Evolutionary conservation across 2,329 filamentous ascomycete species (phyloP).

Genomic region (Didymella sp.): DNA sequence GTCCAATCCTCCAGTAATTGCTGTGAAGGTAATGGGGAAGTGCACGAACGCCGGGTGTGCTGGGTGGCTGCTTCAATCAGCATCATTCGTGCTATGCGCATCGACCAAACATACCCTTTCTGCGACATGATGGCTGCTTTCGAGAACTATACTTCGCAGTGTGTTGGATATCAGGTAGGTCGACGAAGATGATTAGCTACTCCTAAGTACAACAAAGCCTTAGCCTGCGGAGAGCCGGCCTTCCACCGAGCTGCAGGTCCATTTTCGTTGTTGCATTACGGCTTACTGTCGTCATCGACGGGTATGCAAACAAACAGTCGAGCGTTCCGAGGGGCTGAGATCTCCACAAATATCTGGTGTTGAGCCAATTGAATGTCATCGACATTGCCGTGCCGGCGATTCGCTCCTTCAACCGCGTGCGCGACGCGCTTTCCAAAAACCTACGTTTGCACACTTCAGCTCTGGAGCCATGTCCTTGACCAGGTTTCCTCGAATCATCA

Average conservation of each 20-base stretch:
- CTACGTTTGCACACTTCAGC: neutral
- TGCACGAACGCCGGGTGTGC: conserved; percentile 54
- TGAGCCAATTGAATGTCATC: conserved; percentile 5
- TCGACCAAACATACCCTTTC: conserved; percentile 5
- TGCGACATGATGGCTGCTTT: conserved; percentile 8
- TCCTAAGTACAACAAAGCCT: neutral
- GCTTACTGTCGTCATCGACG: conserved; percentile 21
- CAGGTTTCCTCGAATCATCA: neutral
- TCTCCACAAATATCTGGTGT: neutral
- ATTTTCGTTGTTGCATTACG: conserved; percentile 7
- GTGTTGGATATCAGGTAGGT: neutral
- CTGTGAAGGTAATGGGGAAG: conserved; percentile 57
- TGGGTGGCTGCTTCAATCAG: conserved; percentile 47
- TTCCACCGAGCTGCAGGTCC: conserved; percentile 3
- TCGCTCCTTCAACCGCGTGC: conserved; percentile 1
- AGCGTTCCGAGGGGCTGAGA: conserved; percentile 5
- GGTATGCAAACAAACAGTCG: conserved; percentile 10
- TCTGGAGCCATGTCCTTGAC: neutral
- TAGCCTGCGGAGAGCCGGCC: conserved; percentile 18
- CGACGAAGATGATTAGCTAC: neutral
- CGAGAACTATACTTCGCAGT: neutral
- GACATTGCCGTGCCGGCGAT: conserved; percentile 1
- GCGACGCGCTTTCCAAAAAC: conserved; percentile 1
- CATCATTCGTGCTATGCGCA: neutral
- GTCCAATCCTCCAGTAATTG: conserved; percentile 53